Percentiles rank a stretch among this genome's conserved stretches.
These are phyloP conservation scores for Penicillium atrosanguineum DNA, from an alignment of 495 filamentous ascomycete genomes.

Conservation along the genomic window DNA sequence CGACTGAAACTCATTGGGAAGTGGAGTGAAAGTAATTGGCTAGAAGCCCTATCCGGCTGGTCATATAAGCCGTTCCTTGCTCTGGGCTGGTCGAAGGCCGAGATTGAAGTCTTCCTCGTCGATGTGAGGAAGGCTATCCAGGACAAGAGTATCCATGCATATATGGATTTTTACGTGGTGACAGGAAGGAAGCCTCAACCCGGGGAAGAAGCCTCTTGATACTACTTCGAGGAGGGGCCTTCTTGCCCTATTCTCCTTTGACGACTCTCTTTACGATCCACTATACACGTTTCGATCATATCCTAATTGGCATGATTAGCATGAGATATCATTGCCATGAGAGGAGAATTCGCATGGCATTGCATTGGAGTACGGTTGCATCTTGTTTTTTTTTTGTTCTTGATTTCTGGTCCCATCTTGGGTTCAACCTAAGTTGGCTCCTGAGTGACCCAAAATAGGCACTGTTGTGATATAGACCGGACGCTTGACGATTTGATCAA, in stretches of 20 bases:
- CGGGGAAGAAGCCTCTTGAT: constrained; percentile 18
- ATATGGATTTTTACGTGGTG: constrained; percentile 52
- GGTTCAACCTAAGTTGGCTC: not conserved
- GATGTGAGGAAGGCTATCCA: constrained; percentile 55
- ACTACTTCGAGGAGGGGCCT: not conserved
- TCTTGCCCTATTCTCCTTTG: constrained; percentile 4
- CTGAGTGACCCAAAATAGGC: not conserved
- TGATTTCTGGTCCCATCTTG: not conserved
- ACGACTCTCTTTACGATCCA: constrained; percentile 9
- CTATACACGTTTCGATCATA: constrained; percentile 13
- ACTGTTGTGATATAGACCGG: not conserved
- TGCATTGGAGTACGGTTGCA: constrained; percentile 22
- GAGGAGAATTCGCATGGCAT: constrained; percentile 17
- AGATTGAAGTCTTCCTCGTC: constrained; percentile 59
- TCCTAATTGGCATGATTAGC: constrained; percentile 25
- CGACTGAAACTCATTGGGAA: constrained; percentile 48
- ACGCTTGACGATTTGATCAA: not conserved
- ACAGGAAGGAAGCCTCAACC: constrained; percentile 51
- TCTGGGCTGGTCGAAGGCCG: constrained; percentile 47
- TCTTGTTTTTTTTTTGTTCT: not conserved
- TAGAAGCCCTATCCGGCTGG: constrained; percentile 44
- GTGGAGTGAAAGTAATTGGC: constrained; percentile 41
- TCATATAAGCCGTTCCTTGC: constrained; percentile 44
- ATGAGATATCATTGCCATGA: constrained; percentile 35
- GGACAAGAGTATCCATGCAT: constrained; percentile 54